These are phyloP conservation scores for Acanthamoeba sp. DNA, from an alignment of 208 protist species.

Conservation along the genomic window DNA sequence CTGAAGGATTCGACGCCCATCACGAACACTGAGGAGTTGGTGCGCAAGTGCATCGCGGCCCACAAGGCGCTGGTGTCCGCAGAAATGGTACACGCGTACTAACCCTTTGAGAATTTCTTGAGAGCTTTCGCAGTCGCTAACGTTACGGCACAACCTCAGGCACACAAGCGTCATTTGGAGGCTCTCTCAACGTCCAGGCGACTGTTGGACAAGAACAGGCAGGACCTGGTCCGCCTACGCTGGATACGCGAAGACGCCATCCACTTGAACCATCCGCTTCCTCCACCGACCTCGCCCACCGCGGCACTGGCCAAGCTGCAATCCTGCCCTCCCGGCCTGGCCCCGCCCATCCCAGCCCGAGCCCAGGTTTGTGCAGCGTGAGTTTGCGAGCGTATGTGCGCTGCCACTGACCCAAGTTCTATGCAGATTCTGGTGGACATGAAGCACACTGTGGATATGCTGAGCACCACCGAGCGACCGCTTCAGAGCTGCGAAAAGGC, in stretches of 20 bases:
- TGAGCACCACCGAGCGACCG: not conserved
- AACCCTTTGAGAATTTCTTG: no score
- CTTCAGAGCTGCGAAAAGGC: slow-evolving; percentile 35
- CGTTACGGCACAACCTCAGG: not conserved
- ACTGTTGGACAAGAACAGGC: not conserved
- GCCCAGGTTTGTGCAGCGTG: not conserved
- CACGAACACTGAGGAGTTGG: not conserved
- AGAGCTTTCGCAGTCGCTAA: not conserved
- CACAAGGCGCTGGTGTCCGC: not conserved
- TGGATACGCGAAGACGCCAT: slow-evolving; percentile 35
- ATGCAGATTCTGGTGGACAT: slow-evolving; percentile 46
- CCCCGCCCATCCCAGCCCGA: not conserved
- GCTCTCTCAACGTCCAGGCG: not conserved
- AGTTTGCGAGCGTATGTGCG: not conserved
- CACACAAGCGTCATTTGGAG: not conserved
- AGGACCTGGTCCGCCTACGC: slow-evolving; percentile 20
- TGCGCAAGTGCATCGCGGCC: not conserved
- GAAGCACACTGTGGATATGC: not conserved
- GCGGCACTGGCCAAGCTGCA: not conserved
- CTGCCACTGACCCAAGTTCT: no score
- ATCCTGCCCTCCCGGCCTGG: not conserved
- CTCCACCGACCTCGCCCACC: not conserved
- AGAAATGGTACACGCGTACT: not conserved
- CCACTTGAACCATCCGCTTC: not conserved
- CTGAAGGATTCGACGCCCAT: not conserved